phyloP scores from a whole-genome alignment of 176 grass and related monocot species.

The Oryza glaberrima region DNA sequence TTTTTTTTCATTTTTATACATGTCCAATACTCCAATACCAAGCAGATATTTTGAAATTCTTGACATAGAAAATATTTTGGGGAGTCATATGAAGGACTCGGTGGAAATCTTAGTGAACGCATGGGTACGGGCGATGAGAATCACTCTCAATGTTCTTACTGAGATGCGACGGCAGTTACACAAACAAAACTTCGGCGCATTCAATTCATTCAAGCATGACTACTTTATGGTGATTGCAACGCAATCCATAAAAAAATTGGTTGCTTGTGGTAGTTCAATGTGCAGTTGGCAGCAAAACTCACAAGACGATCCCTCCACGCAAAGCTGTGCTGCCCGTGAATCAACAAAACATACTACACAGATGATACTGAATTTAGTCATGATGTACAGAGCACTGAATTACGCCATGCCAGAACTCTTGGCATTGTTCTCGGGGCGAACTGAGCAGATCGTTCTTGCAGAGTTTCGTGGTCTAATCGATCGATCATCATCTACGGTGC shows the following conservation, averaged over 20 bases:
- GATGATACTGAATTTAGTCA: constrained; percentile 14
- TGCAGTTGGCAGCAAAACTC: neutral
- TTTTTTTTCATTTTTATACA: neutral
- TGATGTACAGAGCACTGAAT: constrained; percentile 20
- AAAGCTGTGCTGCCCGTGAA: neutral
- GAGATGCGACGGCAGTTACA: constrained; percentile 28
- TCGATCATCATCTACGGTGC: neutral
- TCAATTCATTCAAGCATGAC: constrained; percentile 29
- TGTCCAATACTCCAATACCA: neutral
- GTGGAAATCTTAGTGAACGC: neutral
- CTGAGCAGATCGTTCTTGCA: neutral
- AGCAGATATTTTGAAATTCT: constrained; percentile 25
- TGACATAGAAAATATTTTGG: constrained; percentile 23
- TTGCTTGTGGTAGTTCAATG: constrained; percentile 7
- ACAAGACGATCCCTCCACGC: neutral
- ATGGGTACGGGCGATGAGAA: constrained; percentile 4
- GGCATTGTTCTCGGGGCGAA: constrained; percentile 14
- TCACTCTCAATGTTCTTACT: neutral
- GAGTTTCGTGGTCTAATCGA: neutral
- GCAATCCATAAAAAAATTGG: neutral
- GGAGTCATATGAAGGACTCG: neutral
- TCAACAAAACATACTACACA: neutral
- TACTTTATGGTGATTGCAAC: constrained; percentile 29
- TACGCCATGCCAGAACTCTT: constrained; percentile 14
- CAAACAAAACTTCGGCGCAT: neutral